A percentile compares a stretch with the other conserved stretches of the same genome.
These are phyloP conservation scores for Chrysoporthe austroafricana DNA, from an alignment of 2,329 filamentous ascomycete genomes.

Conservation along the genomic window DNA sequence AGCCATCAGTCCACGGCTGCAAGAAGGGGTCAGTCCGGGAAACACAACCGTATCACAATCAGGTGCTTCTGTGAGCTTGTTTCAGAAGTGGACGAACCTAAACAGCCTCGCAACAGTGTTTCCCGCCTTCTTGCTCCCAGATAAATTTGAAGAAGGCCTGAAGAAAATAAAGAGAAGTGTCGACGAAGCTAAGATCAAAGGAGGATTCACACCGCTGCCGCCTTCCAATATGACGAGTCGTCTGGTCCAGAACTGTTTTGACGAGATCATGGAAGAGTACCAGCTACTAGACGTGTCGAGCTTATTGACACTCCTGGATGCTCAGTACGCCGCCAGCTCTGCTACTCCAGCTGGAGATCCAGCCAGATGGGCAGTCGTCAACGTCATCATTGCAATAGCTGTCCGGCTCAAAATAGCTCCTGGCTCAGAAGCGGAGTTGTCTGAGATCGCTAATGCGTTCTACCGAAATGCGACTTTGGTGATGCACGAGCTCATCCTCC, in stretches of 20 bases:
- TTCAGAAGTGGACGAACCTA: background rate
- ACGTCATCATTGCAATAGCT: slow-evolving; percentile 27
- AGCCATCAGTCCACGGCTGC: background rate
- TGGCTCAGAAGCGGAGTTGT: slow-evolving; percentile 26
- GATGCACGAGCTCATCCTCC: slow-evolving; percentile 26
- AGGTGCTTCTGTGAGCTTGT: background rate
- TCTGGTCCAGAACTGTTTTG: slow-evolving; percentile 25
- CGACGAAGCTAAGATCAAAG: background rate
- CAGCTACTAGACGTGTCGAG: slow-evolving; percentile 19
- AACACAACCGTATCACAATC: background rate
- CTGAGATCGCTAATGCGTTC: slow-evolving; percentile 21
- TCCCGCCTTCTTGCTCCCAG: background rate
- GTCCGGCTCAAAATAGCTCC: slow-evolving; percentile 29
- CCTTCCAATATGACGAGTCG: slow-evolving; percentile 15
- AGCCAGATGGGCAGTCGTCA: slow-evolving; percentile 31
- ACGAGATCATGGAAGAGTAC: slow-evolving; percentile 24
- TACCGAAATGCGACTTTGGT: slow-evolving; percentile 31
- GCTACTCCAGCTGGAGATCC: slow-evolving; percentile 19
- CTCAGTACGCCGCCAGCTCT: slow-evolving; percentile 26
- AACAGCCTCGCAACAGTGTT: background rate
- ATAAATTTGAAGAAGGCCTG: background rate
- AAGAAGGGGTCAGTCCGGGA: background rate
- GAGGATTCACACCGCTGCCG: background rate
- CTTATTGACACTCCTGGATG: slow-evolving; percentile 25
- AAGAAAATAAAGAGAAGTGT: background rate